Percentiles rank a stretch among this genome's conserved stretches.
Conservation (phyloP, 352 stramenopile species). For the Blastocystis sp. region DNA sequence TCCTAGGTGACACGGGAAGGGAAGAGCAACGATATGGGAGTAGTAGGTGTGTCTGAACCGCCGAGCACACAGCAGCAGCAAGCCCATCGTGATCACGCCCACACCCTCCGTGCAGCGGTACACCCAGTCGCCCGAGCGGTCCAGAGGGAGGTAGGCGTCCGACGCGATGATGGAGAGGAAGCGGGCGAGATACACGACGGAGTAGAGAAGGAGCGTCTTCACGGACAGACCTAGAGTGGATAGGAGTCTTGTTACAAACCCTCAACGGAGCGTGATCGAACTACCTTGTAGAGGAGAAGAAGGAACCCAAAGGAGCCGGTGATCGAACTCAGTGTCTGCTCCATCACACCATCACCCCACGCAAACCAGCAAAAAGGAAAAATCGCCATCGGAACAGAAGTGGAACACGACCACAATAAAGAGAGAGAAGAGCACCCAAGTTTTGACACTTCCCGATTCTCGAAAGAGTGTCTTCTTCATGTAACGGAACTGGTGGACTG, state of each 20-base stretch:
- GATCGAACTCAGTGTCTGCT: constrained; percentile 39
- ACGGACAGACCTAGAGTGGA: not conserved
- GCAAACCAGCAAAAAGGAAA: constrained; percentile 31
- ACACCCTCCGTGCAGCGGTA: constrained; percentile 17
- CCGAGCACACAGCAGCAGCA: not conserved
- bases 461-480: constrained; percentile 13
- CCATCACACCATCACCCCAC: not conserved
- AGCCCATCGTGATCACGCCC: not conserved
- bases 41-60: constrained; percentile 22
- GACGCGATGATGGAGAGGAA: not conserved
- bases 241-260: not conserved
- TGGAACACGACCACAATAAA: constrained; percentile 28
- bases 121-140: constrained; percentile 34
- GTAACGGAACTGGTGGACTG: not conserved
- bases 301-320: constrained; percentile 29
- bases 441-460: not conserved
- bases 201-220: constrained; percentile 18
- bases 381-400: constrained; percentile 28
- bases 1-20: not conserved
- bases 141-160: constrained; percentile 25
- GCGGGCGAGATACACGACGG: not conserved
- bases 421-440: not conserved
- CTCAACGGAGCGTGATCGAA: not conserved
- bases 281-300: constrained; percentile 27
- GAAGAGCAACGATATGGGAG: not conserved